phyloP scores from a whole-genome alignment of 1,284 basidiomycete species.

The Ceratobasidium theobromae region DNA sequence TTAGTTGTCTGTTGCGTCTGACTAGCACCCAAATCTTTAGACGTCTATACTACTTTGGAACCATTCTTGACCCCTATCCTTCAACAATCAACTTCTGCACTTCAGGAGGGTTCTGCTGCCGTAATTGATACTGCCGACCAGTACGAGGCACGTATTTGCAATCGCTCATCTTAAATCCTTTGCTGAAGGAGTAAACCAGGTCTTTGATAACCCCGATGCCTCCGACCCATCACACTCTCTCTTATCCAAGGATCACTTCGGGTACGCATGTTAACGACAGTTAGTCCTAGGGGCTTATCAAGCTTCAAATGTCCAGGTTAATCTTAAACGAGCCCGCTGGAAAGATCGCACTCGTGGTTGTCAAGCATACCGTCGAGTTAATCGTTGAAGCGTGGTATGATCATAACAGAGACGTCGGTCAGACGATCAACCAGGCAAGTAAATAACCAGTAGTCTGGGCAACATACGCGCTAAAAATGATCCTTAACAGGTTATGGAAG shows the following conservation, averaged over 20 bases:
- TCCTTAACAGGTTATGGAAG: conserved; percentile 55
- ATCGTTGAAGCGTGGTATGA: conserved; percentile 66
- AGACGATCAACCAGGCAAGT: conserved; percentile 53
- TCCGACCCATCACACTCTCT: conserved; percentile 74
- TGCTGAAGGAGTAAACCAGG: conserved; percentile 44
- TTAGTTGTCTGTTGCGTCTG: conserved; percentile 33
- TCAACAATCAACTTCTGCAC: conserved; percentile 57
- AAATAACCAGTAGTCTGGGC: not conserved
- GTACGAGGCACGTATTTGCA: conserved; percentile 50
- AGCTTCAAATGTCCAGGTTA: conserved; percentile 41
- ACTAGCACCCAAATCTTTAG: conserved; percentile 41
- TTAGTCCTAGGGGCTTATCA: not conserved
- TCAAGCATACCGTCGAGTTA: conserved; percentile 59
- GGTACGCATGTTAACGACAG: conserved; percentile 5
- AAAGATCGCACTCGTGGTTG: conserved; percentile 67
- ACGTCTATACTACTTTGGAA: conserved; percentile 71
- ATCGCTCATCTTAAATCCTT: not conserved
- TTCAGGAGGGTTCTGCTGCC: conserved; percentile 65
- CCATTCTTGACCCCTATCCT: conserved; percentile 63
- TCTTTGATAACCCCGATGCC: conserved; percentile 69
- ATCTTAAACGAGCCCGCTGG: conserved; percentile 73
- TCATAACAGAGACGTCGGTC: conserved; percentile 50
- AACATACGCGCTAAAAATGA: not conserved
- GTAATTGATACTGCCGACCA: conserved; percentile 73
- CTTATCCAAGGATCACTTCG: conserved; percentile 68